Conservation (phyloP, 176 grass and related monocot genomes). For the Guadua angustifolia region DNA sequence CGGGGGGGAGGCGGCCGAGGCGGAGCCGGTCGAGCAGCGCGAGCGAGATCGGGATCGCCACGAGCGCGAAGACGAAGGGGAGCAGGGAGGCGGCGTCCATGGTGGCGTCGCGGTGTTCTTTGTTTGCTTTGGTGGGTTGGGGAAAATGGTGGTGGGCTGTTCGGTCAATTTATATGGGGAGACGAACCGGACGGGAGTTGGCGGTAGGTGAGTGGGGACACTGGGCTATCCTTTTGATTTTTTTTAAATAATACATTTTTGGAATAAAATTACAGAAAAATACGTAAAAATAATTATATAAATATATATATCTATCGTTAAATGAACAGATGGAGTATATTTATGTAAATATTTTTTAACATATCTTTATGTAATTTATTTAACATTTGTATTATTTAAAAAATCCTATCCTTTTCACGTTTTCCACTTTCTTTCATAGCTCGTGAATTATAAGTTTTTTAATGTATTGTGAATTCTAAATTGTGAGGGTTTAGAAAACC, state of each 20-base stretch:
- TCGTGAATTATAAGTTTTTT: neutral
- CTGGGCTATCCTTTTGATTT: no score
- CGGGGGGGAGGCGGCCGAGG: slow-evolving; percentile 57
- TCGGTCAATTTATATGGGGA: slow-evolving; percentile 43
- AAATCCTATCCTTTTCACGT: no score
- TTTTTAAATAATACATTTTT: no score
- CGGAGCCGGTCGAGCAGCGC: slow-evolving; percentile 49
- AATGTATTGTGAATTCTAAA: no score
- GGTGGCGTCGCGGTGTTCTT: neutral
- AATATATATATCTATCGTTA: no score
- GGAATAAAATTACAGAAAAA: no score
- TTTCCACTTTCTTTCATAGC: neutral
- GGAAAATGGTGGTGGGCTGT: slow-evolving; percentile 20
- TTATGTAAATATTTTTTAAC: no score
- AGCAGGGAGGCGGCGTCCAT: slow-evolving; percentile 51
- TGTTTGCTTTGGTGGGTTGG: slow-evolving; percentile 10
- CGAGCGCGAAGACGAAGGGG: slow-evolving; percentile 42
- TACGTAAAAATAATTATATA: no score
- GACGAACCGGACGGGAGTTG: neutral
- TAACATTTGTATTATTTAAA: no score
- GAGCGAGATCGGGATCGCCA: slow-evolving; percentile 49
- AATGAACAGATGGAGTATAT: no score
- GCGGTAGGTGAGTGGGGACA: slow-evolving; percentile 50
- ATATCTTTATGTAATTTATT: no score
- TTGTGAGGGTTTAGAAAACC: no score